These are phyloP conservation scores for Arthrobotrys sphaeroides DNA, from an alignment of 2,329 filamentous ascomycete genomes.

Conservation along the genomic window DNA sequence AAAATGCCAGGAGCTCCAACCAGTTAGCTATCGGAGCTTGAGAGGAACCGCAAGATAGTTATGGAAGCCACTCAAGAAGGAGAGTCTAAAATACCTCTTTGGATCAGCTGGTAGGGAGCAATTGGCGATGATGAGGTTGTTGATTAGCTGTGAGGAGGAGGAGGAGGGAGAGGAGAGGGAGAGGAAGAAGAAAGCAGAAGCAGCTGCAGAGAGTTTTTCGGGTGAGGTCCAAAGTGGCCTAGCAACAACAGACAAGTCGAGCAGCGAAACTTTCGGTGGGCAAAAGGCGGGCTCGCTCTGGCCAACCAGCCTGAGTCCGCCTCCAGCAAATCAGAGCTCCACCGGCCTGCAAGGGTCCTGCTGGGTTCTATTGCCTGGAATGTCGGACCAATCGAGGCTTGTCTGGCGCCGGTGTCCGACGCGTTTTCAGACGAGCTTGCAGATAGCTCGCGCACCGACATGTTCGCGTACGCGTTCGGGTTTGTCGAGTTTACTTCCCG, in stretches of 20 bases:
- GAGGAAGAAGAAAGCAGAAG: conserved; percentile 18
- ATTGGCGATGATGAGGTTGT: conserved; percentile 17
- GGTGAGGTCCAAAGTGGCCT: conserved; percentile 35
- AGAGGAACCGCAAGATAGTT: not conserved
- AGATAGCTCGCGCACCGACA: conserved; percentile 5
- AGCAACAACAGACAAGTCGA: conserved; percentile 29
- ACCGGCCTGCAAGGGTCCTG: conserved; percentile 20
- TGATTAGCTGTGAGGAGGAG: not conserved
- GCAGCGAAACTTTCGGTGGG: conserved; percentile 17
- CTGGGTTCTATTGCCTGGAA: too few species aligned
- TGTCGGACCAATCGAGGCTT: conserved; percentile 18
- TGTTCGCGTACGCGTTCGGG: not conserved
- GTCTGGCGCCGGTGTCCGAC: not conserved
- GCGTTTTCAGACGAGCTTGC: conserved; percentile 39
- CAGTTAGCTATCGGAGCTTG: conserved; percentile 26
- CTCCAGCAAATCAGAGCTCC: conserved; percentile 34
- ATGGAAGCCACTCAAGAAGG: not conserved
- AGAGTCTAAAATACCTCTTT: not conserved
- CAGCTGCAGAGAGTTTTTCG: conserved; percentile 15
- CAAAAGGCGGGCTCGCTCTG: not conserved
- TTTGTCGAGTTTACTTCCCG: not conserved
- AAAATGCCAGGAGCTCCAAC: conserved; percentile 15
- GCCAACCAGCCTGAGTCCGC: not conserved
- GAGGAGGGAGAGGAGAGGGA: not conserved
- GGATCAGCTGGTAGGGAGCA: not conserved